Conservation (phyloP, 176 grass and related monocot genomes). For the Metroxylon sagu region DNA sequence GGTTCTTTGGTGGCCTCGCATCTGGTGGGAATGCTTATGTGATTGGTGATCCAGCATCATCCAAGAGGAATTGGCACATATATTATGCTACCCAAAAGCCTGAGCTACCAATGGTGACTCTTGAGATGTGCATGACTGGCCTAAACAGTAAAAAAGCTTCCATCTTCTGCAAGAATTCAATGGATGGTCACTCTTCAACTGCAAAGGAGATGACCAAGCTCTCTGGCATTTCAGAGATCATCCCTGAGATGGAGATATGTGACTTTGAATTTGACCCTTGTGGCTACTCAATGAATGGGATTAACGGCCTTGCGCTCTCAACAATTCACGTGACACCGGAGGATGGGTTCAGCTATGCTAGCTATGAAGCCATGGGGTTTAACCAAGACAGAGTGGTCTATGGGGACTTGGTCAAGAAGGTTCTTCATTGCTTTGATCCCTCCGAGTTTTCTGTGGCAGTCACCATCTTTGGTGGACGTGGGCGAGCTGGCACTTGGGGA, state of each 20-base stretch:
- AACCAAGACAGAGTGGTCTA: conserved; percentile 7
- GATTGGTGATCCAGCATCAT: conserved; percentile 33
- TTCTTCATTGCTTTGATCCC: conserved; percentile 37
- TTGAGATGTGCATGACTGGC: conserved; percentile 53
- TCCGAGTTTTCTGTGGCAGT: conserved; percentile 36
- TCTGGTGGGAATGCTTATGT: conserved; percentile 37
- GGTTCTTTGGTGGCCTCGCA: conserved; percentile 30
- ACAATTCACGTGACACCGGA: conserved; percentile 54
- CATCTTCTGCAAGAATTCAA: conserved; percentile 38
- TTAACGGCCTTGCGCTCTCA: conserved; percentile 30
- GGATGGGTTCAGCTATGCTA: conserved; percentile 47
- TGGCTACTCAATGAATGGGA: conserved; percentile 49
- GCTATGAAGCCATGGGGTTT: conserved; percentile 49
- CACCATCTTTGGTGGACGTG: conserved; percentile 24
- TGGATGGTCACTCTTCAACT: conserved; percentile 21
- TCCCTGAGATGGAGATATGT: conserved; percentile 44
- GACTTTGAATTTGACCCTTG: conserved; percentile 45
- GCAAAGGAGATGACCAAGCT: conserved; percentile 48
- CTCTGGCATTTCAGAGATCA: conserved; percentile 38
- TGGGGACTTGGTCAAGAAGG: conserved; percentile 29
- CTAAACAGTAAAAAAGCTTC: conserved; percentile 31
- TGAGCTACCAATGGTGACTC: conserved; percentile 28
- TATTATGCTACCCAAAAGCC: conserved; percentile 33
- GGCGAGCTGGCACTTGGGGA: conserved; percentile 19
- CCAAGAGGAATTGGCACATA: conserved; percentile 35